A percentile compares a stretch with the other conserved stretches of the same genome.
phyloP scores from a whole-genome alignment of 768 basidiomycete species.

The Leucocoprinus leucothites region DNA sequence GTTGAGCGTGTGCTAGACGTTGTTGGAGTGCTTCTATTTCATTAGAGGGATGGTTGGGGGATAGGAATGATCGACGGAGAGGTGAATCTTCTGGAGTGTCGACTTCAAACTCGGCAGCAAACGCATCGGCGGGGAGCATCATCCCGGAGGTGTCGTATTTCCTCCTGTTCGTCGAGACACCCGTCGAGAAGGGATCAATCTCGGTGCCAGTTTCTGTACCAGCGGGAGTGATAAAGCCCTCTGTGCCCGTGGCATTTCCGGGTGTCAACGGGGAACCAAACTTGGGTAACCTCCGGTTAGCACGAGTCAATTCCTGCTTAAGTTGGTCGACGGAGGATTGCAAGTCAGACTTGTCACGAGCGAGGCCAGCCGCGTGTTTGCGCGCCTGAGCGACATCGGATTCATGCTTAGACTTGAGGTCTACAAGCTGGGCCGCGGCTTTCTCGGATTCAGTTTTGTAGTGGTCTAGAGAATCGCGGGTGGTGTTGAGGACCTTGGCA shows the following conservation, averaged over 20 bases:
- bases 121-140: slow-evolving; percentile 35
- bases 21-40: slow-evolving; percentile 83
- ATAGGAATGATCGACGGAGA: slow-evolving; percentile 51
- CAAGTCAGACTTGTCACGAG: slow-evolving; percentile 90
- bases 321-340: slow-evolving; percentile 75
- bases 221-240: slow-evolving; percentile 57
- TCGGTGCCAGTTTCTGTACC: slow-evolving; percentile 52
- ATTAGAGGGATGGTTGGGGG: slow-evolving; percentile 71
- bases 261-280: slow-evolving; percentile 78
- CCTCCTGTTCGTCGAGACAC: slow-evolving; percentile 61
- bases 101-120: slow-evolving; percentile 37
- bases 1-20: slow-evolving; percentile 79
- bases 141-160: slow-evolving; percentile 42
- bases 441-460: slow-evolving; percentile 87
- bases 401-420: slow-evolving; percentile 88
- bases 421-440: slow-evolving; percentile 57
- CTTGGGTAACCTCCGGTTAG: slow-evolving; percentile 56
- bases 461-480: slow-evolving; percentile 75
- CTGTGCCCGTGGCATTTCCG: background rate
- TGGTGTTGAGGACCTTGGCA: slow-evolving; percentile 64
- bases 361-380: slow-evolving; percentile 81
- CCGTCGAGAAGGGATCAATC: slow-evolving; percentile 62
- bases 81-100: slow-evolving; percentile 65
- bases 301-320: slow-evolving; percentile 69
- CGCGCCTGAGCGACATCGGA: slow-evolving; percentile 91